Conservation (phyloP, 345 rosid species). For the Citrus hindsii region DNA sequence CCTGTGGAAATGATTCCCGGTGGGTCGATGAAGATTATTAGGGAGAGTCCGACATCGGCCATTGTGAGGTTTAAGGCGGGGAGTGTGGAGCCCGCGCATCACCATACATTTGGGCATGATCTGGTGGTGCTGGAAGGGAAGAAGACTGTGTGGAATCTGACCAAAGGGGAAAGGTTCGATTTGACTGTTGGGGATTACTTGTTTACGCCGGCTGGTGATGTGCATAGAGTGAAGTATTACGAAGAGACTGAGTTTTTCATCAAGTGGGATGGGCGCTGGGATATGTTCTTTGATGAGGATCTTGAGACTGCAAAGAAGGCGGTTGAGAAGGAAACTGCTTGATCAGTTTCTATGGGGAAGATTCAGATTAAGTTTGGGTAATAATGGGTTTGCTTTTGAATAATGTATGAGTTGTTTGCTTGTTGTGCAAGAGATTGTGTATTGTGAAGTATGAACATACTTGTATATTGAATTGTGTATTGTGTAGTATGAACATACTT, state of each 20-base stretch:
- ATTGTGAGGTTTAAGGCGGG: slow-evolving; percentile 74
- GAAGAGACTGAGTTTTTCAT: slow-evolving; percentile 90
- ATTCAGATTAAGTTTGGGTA: neutral
- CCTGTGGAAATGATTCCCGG: slow-evolving; percentile 76
- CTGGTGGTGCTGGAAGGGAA: slow-evolving; percentile 67
- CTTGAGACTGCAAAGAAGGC: slow-evolving; percentile 57
- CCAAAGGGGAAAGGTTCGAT: slow-evolving; percentile 61
- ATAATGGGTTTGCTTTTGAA: neutral
- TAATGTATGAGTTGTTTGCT: neutral
- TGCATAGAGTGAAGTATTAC: slow-evolving; percentile 80
- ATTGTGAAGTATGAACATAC: neutral
- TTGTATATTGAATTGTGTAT: neutral
- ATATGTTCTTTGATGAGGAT: slow-evolving; percentile 79
- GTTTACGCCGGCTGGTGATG: slow-evolving; percentile 78
- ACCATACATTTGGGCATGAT: slow-evolving; percentile 87
- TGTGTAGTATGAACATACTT: neutral
- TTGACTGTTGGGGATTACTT: slow-evolving; percentile 66
- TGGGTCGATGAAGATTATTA: slow-evolving; percentile 83
- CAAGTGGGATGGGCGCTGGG: slow-evolving; percentile 94
- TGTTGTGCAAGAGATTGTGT: neutral
- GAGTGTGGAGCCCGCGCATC: slow-evolving; percentile 92
- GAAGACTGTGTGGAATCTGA: slow-evolving; percentile 85
- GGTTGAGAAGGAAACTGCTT: slow-evolving; percentile 24
- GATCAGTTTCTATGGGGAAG: neutral
- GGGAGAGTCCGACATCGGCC: slow-evolving; percentile 85